Evolutionary conservation across 2,329 filamentous ascomycete species (phyloP).

Genomic region (Fusarium proliferatum): DNA sequence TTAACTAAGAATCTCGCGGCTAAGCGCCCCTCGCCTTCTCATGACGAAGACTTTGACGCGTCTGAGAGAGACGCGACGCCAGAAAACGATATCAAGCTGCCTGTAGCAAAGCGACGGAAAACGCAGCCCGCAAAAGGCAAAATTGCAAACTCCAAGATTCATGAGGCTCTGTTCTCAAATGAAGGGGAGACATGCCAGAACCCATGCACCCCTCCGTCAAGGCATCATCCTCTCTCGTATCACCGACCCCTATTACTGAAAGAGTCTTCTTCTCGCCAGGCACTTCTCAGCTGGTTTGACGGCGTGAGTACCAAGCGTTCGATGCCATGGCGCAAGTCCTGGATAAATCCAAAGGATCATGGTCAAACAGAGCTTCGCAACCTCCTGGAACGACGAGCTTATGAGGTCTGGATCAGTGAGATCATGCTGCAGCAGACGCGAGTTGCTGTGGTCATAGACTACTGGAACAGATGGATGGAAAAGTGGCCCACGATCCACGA

Average conservation of each 20-base stretch:
- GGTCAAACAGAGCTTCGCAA: conserved; percentile 50
- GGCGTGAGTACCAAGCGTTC: conserved; percentile 57
- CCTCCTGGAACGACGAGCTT: conserved; percentile 65
- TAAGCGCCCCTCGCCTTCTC: conserved; percentile 30
- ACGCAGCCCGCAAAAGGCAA: conserved; percentile 30
- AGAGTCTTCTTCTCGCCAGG: conserved; percentile 45
- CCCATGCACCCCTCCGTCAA: conserved; percentile 33
- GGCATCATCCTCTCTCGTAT: conserved; percentile 56
- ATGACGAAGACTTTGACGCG: conserved; percentile 38
- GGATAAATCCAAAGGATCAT: conserved; percentile 58
- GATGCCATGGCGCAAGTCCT: conserved; percentile 70
- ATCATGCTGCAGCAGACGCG: conserved; percentile 76
- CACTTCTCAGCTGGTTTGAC: conserved; percentile 65
- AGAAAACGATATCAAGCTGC: conserved; percentile 30
- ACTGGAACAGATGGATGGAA: conserved; percentile 71
- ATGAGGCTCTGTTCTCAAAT: conserved; percentile 32
- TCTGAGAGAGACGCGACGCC: conserved; percentile 37
- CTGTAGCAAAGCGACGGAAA: conserved; percentile 39
- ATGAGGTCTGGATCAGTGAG: conserved; percentile 75
- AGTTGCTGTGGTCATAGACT: conserved; percentile 69
- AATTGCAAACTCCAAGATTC: conserved; percentile 14
- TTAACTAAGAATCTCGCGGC: neutral
- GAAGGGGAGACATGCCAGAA: neutral
- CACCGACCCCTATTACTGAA: conserved; percentile 63
- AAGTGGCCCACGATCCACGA: conserved; percentile 69